Base-by-base conservation (phyloP, 257 asterid species). In the Fraxinus quadrangulata region DNA sequence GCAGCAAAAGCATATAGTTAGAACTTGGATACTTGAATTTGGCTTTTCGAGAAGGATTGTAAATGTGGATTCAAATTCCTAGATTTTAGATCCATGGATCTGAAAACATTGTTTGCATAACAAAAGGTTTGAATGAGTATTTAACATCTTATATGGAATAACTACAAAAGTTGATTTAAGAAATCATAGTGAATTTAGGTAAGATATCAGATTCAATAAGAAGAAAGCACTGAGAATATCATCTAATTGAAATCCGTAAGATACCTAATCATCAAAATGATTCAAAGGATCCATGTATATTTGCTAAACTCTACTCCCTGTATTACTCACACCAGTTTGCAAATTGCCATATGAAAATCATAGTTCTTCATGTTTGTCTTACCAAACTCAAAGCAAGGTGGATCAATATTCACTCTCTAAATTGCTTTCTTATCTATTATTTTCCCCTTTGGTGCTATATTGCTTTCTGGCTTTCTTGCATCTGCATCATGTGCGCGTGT, bases 21-120 rank as follows among this genome's bases (percentile, higher is more conserved):
- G 67, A 77, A 39, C 42, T 73, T 49, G 31, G 31, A 30, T 30
- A 30, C 31, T 30, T 30, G 31, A 30, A 30, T 30, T 31, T 31
- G 33, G 33, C 33, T 31, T 31, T 31, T 31, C 33, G 33, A 31
- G 33, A 31, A 31, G 33, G 33, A 31, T 30, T 30, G 31, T 30
- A 30, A 30, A 30, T 31, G 33, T 28, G 65, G 26, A 76, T 73
- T 28, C 61, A 63, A 24, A 24, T 39, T 75, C 23, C 47, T 34
- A 39, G 17, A 63, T 37, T 70, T 66, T 30, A 72, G 23, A 39
- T 70, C 61, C 73, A 80, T 36, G 67, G 33, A 75, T 74, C 11
- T 72, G 40, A 42, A 31, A 14, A n/a, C 24, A 37, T 21, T 42
- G 4, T 54, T 71, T 67, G 21, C 5, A 14, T n/a, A 47, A 6